Conservation (phyloP, 176 grass and related monocot species). For the Carex parvula region DNA sequence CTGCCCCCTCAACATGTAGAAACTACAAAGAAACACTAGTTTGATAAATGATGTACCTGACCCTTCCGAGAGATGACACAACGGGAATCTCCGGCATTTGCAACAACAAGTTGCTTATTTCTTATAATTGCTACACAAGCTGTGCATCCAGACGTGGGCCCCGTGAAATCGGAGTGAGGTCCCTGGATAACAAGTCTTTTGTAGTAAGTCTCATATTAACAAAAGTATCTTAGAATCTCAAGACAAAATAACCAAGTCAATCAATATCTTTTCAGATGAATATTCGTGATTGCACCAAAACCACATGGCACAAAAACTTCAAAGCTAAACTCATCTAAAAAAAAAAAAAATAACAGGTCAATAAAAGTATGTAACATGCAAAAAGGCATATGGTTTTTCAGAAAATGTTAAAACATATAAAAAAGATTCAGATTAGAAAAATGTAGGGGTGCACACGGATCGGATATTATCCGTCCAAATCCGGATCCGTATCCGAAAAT, state of each 20-base stretch:
- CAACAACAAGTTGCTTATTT: constrained; percentile 76
- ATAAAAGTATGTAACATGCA: neutral
- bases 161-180: constrained; percentile 84
- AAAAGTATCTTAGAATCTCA: neutral
- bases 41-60: constrained; percentile 40
- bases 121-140: constrained; percentile 89
- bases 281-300: neutral
- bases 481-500: too few species aligned
- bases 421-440: neutral
- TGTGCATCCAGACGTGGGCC: constrained; percentile 80
- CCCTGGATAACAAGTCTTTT: constrained; percentile 39
- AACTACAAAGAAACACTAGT: neutral
- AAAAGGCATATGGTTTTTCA: neutral
- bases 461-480: too few species aligned
- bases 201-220: neutral
- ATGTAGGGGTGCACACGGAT: too few species aligned
- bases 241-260: neutral
- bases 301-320: neutral
- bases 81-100: constrained; percentile 95
- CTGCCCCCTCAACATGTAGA: neutral
- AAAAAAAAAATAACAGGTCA: neutral
- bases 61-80: constrained; percentile 95
- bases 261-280: neutral
- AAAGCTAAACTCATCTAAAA: neutral
- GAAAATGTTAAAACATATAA: neutral